A percentile compares a stretch with the other conserved stretches of the same genome.
Evolutionary conservation across 306 rosid species (phyloP).

Genomic region (Vachellia collinsii): DNA sequence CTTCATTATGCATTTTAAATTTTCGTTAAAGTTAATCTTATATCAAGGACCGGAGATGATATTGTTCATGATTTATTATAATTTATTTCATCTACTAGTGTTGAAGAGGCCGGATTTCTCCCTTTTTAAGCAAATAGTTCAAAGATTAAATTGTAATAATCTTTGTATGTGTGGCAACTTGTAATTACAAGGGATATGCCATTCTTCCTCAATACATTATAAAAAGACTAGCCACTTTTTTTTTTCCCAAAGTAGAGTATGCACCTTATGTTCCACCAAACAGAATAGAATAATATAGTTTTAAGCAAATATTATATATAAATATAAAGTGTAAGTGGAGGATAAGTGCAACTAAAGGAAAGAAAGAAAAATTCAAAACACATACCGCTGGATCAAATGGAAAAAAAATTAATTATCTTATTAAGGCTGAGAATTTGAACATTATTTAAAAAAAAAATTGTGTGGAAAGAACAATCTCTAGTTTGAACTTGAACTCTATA

Average conservation of each 20-base stretch:
- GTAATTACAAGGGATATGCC: no score
- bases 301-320: no score
- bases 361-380: background rate
- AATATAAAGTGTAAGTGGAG: background rate
- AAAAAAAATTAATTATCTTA: background rate
- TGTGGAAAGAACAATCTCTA: background rate
- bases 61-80: no score
- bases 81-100: background rate
- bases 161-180: no score
- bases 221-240: no score
- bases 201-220: no score
- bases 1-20: no score
- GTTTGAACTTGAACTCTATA: background rate
- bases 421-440: background rate
- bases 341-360: background rate
- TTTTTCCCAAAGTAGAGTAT: no score
- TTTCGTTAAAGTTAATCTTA: no score
- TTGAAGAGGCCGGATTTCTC: background rate
- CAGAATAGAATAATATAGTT: no score
- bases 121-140: background rate
- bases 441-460: background rate
- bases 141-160: no score
- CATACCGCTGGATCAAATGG: background rate
- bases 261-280: background rate
- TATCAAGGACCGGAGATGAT: no score